These are phyloP conservation scores for Torulaspora maleeae DNA, from an alignment of 805 yeast species.

Conservation along the genomic window DNA sequence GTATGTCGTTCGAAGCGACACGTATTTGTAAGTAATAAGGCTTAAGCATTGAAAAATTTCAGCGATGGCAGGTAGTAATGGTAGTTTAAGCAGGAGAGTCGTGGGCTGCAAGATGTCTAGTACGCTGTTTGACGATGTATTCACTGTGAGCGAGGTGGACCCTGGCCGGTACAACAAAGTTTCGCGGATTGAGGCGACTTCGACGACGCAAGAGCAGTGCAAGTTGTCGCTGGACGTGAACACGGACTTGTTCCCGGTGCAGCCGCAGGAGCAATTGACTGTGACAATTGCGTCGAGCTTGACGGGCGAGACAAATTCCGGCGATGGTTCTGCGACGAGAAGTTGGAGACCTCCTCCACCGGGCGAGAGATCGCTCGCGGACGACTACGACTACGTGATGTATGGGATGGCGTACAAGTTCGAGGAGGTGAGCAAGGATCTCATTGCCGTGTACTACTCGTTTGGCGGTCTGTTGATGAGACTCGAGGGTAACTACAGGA, in stretches of 20 bases:
- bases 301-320: conserved; percentile 41
- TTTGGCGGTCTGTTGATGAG: conserved; percentile 94
- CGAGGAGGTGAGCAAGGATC: conserved; percentile 68
- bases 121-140: conserved; percentile 89
- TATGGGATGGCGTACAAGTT: conserved; percentile 96
- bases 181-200: conserved; percentile 79
- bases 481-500: conserved; percentile 91
- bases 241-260: conserved; percentile 85
- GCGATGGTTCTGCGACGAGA: conserved; percentile 34
- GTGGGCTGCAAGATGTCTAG: conserved; percentile 45
- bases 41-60: conserved; percentile 5
- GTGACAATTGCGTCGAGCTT: conserved; percentile 80
- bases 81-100: not conserved
- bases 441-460: conserved; percentile 84
- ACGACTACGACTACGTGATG: conserved; percentile 97
- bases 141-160: conserved; percentile 78
- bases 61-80: not conserved
- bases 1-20: not conserved
- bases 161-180: conserved; percentile 89
- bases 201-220: conserved; percentile 66
- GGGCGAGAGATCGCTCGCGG: conserved; percentile 82
- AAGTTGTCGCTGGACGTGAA: conserved; percentile 85
- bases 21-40: not conserved
- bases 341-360: conserved; percentile 62
- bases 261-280: conserved; percentile 70